Evolutionary conservation across 371 early-diverging fungal genomes (phyloP).

Genomic region (Apophysomyces variabilis): DNA sequence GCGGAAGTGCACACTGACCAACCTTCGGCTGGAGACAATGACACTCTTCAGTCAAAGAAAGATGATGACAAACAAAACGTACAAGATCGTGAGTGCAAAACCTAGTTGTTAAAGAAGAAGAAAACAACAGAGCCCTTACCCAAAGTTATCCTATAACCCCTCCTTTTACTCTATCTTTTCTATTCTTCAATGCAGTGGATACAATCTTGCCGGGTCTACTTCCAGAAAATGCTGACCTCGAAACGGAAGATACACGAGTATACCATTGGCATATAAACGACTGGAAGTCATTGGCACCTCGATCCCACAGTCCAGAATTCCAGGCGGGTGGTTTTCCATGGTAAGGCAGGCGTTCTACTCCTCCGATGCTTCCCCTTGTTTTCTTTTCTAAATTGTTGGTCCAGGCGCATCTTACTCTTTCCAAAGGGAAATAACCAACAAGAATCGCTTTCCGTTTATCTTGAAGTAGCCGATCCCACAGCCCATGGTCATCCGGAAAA

Average conservation of each 20-base stretch:
- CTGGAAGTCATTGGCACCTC: constrained; percentile 56
- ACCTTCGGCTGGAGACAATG: constrained; percentile 11
- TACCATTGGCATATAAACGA: constrained; percentile 65
- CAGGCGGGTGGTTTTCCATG: constrained; percentile 64
- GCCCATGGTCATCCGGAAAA: constrained; percentile 57
- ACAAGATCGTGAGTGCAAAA: constrained; percentile 15
- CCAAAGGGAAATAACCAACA: constrained; percentile 82
- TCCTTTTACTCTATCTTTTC: neutral
- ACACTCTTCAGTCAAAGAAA: constrained; percentile 14
- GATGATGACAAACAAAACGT: constrained; percentile 21
- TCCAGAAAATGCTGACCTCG: constrained; percentile 43
- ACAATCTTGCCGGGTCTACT: constrained; percentile 34
- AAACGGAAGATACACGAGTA: constrained; percentile 53
- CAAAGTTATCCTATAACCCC: neutral
- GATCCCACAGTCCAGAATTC: constrained; percentile 62
- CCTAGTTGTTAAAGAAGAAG: neutral
- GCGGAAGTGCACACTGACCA: neutral
- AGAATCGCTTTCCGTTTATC: constrained; percentile 75
- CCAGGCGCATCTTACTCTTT: constrained; percentile 83
- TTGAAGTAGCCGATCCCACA: constrained; percentile 77
- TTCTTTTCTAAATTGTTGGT: constrained; percentile 5
- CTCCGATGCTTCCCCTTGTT: neutral
- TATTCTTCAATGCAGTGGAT: constrained; percentile 24
- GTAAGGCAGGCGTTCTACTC: constrained; percentile 30
- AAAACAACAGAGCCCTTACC: too few species aligned